Conservation (phyloP, 169 alveolate species). For the Plasmodium adleri region DNA sequence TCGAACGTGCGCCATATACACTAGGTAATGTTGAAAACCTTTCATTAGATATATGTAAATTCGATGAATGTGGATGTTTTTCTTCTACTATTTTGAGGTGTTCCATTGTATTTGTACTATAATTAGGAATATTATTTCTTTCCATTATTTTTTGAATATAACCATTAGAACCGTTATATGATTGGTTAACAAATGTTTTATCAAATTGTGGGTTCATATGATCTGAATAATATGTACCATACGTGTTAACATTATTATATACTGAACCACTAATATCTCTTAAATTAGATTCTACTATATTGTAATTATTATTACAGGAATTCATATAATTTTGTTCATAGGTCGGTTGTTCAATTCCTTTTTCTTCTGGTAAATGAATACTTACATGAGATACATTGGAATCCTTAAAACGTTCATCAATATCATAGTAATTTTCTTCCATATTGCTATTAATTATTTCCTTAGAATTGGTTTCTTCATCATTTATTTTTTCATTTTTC, state of each 20-base stretch:
- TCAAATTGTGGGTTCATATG: conserved; percentile 9
- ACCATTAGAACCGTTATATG: conserved; percentile 12
- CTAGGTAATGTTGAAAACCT: conserved; percentile 41
- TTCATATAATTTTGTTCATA: conserved; percentile 14
- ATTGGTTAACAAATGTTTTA: conserved; percentile 18
- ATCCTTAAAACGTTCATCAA: conserved; percentile 10
- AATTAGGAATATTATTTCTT: conserved; percentile 3
- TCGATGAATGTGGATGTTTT: conserved; percentile 21
- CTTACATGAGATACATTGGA: conserved; percentile 34
- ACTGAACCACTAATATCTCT: conserved; percentile 4
- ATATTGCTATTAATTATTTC: background rate
- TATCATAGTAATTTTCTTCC: conserved; percentile 38
- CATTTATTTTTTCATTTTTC: background rate
- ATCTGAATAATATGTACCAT: conserved; percentile 20
- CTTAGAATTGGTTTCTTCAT: conserved; percentile 5
- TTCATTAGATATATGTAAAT: conserved; percentile 42
- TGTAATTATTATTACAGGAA: conserved; percentile 3
- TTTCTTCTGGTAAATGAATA: conserved; percentile 36
- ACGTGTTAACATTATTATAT: background rate
- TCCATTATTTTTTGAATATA: conserved; percentile 1
- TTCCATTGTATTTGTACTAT: conserved; percentile 10
- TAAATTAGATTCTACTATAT: background rate
- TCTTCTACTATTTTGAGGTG: conserved; percentile 16
- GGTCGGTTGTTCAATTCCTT: conserved; percentile 10
- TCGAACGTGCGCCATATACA: conserved; percentile 12